A percentile compares a stretch with the other conserved stretches of the same genome.
These are phyloP conservation scores for Chloranthus sessilifolius DNA, from an alignment of 164 flowering plant genomes.

Conservation along the genomic window DNA sequence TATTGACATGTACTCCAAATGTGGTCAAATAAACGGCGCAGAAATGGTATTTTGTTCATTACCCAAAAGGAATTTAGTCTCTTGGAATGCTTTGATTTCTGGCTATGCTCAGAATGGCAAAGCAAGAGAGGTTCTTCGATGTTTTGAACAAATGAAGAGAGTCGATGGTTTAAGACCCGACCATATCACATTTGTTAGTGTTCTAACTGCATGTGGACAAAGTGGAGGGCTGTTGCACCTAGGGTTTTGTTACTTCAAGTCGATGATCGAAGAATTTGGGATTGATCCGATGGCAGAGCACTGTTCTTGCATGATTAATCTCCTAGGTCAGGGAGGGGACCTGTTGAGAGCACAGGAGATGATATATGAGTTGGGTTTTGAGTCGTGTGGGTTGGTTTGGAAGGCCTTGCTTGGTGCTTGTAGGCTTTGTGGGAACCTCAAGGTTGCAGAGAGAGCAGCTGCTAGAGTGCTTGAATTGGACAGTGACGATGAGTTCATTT, in stretches of 20 bases:
- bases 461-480: constrained; percentile 43
- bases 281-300: constrained; percentile 50
- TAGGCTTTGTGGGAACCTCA: constrained; percentile 29
- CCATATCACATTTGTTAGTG: constrained; percentile 49
- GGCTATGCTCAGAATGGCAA: constrained; percentile 62
- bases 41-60: constrained; percentile 36
- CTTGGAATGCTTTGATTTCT: constrained; percentile 62
- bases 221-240: constrained; percentile 18
- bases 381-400: constrained; percentile 47
- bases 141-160: constrained; percentile 37
- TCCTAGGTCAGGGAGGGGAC: constrained; percentile 52
- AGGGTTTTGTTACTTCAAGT: constrained; percentile 32
- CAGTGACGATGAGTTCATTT: constrained; percentile 45
- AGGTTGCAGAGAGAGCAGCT: constrained; percentile 49
- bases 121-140: constrained; percentile 30
- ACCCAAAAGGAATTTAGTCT: constrained; percentile 43
- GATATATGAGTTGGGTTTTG: constrained; percentile 49
- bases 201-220: constrained; percentile 50
- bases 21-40: constrained; percentile 45
- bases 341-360: constrained; percentile 34
- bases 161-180: constrained; percentile 36
- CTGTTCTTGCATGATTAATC: constrained; percentile 48
- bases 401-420: constrained; percentile 59
- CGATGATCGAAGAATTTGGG: constrained; percentile 39
- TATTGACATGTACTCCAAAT: constrained; percentile 70